Percentiles rank a stretch among this genome's conserved stretches.
Conservation (phyloP, 805 yeast species). For the Tanozyma kutaoensis region DNA sequence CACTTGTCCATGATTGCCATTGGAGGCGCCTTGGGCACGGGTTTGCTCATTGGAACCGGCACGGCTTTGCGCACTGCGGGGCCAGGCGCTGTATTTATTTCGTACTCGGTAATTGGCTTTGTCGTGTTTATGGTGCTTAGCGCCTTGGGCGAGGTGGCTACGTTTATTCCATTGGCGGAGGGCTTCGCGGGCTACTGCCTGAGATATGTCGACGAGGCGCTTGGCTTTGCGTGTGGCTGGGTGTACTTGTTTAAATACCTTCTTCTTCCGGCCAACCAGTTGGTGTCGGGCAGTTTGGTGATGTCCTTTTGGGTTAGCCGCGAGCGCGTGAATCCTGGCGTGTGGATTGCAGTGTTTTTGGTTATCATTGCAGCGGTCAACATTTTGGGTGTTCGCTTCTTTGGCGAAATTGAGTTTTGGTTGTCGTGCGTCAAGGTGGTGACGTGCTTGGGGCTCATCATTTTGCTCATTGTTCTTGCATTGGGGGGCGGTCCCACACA, state of each 20-base stretch:
- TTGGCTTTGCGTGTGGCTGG: slow-evolving; percentile 60
- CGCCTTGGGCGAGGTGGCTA: slow-evolving; percentile 42
- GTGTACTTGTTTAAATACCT: slow-evolving; percentile 43
- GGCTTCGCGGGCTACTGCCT: slow-evolving; percentile 57
- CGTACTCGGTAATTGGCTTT: slow-evolving; percentile 60
- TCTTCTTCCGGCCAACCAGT: slow-evolving; percentile 48
- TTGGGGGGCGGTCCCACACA: slow-evolving; percentile 71
- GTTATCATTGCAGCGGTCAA: slow-evolving; percentile 27
- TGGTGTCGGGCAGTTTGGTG: slow-evolving; percentile 46
- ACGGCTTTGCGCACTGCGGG: slow-evolving; percentile 60
- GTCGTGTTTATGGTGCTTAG: slow-evolving; percentile 40
- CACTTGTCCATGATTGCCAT: slow-evolving; percentile 66
- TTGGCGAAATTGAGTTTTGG: slow-evolving; percentile 37
- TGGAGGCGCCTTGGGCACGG: slow-evolving; percentile 79
- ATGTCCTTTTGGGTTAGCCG: slow-evolving; percentile 38
- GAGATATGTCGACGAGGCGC: slow-evolving; percentile 50
- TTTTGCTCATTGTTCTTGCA: slow-evolving; percentile 50
- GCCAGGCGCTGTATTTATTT: slow-evolving; percentile 48
- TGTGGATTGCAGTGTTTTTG: slow-evolving; percentile 39
- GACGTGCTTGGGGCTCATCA: slow-evolving; percentile 53
- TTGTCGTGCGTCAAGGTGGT: slow-evolving; percentile 51
- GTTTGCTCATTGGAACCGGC: slow-evolving; percentile 68
- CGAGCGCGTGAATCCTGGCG: slow-evolving; percentile 39
- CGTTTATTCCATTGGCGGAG: slow-evolving; percentile 51
- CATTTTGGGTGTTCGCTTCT: slow-evolving; percentile 36